A percentile compares a stretch with the other conserved stretches of the same genome.
phyloP scores from a whole-genome alignment of 2,329 filamentous ascomycete genomes.

The Talaromyces sp. region DNA sequence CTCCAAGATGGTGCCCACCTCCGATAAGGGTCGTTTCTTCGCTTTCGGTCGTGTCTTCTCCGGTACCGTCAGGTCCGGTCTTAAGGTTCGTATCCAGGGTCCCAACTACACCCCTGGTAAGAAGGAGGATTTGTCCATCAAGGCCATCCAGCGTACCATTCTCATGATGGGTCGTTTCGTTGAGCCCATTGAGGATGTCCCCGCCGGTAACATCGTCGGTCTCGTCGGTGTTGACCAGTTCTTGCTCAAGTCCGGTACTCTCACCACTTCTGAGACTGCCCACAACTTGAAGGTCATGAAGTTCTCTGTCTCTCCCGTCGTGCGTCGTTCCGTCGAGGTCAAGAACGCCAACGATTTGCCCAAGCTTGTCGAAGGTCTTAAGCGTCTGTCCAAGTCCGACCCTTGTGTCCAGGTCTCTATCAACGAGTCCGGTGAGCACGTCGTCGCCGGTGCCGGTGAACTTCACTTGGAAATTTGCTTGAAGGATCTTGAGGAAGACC shows the following conservation, averaged over 20 bases:
- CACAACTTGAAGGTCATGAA: conserved; percentile 99
- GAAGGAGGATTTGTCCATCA: conserved; percentile 99
- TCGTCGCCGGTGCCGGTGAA: conserved; percentile 98
- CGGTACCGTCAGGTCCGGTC: conserved; percentile 93
- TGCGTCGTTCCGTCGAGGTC: conserved; percentile 97
- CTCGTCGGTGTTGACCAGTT: conserved; percentile 99
- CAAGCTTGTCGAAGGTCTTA: conserved; percentile 99
- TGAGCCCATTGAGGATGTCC: conserved; percentile 98
- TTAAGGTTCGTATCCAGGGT: conserved; percentile 99
- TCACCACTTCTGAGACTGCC: conserved; percentile 93
- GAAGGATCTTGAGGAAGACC: conserved; percentile 99
- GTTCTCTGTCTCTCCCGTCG: conserved; percentile 99
- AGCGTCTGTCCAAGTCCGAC: conserved; percentile 99
- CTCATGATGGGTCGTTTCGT: conserved; percentile 99
- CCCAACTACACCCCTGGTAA: conserved; percentile 97
- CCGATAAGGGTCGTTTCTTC: conserved; percentile 99
- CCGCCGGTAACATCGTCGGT: conserved; percentile 99
- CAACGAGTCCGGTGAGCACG: conserved; percentile 92
- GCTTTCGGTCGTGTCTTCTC: conserved; percentile 99
- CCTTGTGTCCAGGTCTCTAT: conserved; percentile 93
- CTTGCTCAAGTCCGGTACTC: conserved; percentile 99
- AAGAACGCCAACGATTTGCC: conserved; percentile 99
- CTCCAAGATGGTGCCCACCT: conserved; percentile 99
- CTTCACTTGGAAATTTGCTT: conserved; percentile 99
- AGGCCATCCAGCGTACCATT: conserved; percentile 98